These are phyloP conservation scores for Saccharomycopsis sp. DNA, from an alignment of 805 yeast genomes.

Conservation along the genomic window DNA sequence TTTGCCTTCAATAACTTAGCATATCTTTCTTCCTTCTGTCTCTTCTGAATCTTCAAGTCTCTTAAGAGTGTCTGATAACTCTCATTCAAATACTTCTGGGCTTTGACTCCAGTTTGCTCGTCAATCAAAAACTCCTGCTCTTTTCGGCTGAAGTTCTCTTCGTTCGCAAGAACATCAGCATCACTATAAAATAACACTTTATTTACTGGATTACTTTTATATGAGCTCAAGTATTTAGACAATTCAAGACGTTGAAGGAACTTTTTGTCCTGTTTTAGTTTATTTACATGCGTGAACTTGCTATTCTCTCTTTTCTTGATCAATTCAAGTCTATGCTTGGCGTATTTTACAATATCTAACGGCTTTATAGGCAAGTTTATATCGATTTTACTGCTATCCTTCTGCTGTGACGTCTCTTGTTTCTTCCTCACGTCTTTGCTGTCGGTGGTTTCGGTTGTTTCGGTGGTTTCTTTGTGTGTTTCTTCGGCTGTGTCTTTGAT, in stretches of 20 bases:
- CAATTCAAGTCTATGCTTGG: conserved; percentile 38
- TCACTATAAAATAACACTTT: background rate
- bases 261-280: conserved; percentile 5
- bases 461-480: conserved; percentile 7
- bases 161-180: background rate
- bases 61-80: background rate
- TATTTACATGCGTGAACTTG: background rate
- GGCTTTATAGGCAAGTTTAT: conserved; percentile 23
- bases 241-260: conserved; percentile 7
- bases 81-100: conserved; percentile 6
- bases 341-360: conserved; percentile 55
- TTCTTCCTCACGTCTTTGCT: background rate
- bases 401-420: background rate
- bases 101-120: conserved; percentile 8
- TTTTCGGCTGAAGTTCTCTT: background rate
- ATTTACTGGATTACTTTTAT: conserved; percentile 7
- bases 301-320: conserved; percentile 29
- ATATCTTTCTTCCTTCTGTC: background rate
- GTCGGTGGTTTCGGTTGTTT: conserved; percentile 6
- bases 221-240: conserved; percentile 13
- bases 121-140: conserved; percentile 5
- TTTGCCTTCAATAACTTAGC: background rate
- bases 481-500: conserved; percentile 14
- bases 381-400: conserved; percentile 3
- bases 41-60: background rate